Percentiles rank a stretch among this genome's conserved stretches.
Conservation (phyloP, 1,284 basidiomycete genomes). For the Moniliella sp. region DNA sequence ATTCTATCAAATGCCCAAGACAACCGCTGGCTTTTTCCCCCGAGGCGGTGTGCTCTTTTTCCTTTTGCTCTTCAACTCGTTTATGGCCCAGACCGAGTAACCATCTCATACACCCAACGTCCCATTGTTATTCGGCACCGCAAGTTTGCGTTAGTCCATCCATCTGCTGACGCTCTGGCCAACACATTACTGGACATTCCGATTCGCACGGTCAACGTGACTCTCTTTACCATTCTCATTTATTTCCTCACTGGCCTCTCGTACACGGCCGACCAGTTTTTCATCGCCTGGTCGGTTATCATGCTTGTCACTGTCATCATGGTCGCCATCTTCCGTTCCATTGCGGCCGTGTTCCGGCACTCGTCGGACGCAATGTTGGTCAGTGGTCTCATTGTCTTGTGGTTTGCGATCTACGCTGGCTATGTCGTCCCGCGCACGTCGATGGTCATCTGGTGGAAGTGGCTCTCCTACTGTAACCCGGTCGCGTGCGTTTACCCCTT, state of each 20-base stretch:
- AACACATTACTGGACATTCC: constrained; percentile 21
- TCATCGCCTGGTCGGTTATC: constrained; percentile 11
- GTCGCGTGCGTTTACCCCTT: no score
- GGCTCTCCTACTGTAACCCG: constrained; percentile 25
- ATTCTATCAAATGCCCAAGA: constrained; percentile 46
- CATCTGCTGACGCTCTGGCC: constrained; percentile 13
- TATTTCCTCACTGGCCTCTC: constrained; percentile 21
- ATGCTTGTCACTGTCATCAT: constrained; percentile 13
- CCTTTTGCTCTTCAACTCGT: constrained; percentile 35
- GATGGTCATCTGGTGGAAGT: constrained; percentile 25
- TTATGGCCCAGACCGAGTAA: constrained; percentile 33
- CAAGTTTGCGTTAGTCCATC: constrained; percentile 17
- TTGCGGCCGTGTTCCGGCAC: constrained; percentile 9
- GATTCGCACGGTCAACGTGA: constrained; percentile 8
- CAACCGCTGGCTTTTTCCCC: constrained; percentile 52
- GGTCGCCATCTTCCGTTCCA: constrained; percentile 19
- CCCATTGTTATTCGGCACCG: constrained; percentile 21
- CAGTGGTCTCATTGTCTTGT: constrained; percentile 12
- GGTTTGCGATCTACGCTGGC: constrained; percentile 12
- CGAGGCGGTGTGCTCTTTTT: constrained; percentile 45
- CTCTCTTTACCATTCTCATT: constrained; percentile 13
- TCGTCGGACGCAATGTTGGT: constrained; percentile 15
- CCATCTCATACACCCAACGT: constrained; percentile 13
- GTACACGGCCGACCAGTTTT: constrained; percentile 13
- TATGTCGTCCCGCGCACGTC: constrained; percentile 14